Percentiles rank a stretch among this genome's conserved stretches.
Evolutionary conservation across 495 filamentous ascomycete genomes (phyloP).

Genomic region (Usnea hakonensis): DNA sequence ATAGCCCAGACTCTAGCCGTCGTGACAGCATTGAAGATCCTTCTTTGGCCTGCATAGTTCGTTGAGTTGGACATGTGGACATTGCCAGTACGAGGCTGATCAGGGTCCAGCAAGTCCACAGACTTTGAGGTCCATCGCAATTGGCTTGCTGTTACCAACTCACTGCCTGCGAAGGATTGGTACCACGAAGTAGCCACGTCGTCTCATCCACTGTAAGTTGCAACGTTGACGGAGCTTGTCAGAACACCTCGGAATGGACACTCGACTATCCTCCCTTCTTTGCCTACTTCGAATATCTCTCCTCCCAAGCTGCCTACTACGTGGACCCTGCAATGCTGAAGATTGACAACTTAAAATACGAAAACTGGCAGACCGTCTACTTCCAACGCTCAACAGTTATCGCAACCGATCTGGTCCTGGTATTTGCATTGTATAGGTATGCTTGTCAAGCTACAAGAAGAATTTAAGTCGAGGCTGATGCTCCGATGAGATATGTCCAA

Average conservation of each 20-base stretch:
- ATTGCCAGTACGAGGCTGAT: slow-evolving; percentile 9
- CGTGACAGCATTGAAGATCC: slow-evolving; percentile 82
- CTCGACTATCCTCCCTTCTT: slow-evolving; percentile 98
- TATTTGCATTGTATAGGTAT: slow-evolving; percentile 76
- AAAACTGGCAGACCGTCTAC: slow-evolving; percentile 85
- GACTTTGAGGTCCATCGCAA: slow-evolving; percentile 98
- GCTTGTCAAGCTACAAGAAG: slow-evolving; percentile 10
- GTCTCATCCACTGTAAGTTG: background rate
- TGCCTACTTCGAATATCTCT: slow-evolving; percentile 88
- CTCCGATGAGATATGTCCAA: slow-evolving; percentile 54
- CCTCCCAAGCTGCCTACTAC: slow-evolving; percentile 72
- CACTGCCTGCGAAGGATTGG: slow-evolving; percentile 80
- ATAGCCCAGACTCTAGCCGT: slow-evolving; percentile 80
- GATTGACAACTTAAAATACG: slow-evolving; percentile 72
- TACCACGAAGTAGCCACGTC: slow-evolving; percentile 66
- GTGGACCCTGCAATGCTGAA: slow-evolving; percentile 76
- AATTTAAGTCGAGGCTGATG: background rate
- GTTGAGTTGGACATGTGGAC: slow-evolving; percentile 27
- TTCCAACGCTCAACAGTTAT: slow-evolving; percentile 89
- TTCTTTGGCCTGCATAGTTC: slow-evolving; percentile 95
- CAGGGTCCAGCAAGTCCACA: slow-evolving; percentile 74
- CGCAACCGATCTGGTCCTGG: slow-evolving; percentile 71
- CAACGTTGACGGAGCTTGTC: slow-evolving; percentile 10
- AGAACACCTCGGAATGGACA: slow-evolving; percentile 96
- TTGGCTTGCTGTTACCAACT: slow-evolving; percentile 93